These are phyloP conservation scores for Cichorium intybus DNA, from an alignment of 140 eudicot species.

Conservation along the genomic window DNA sequence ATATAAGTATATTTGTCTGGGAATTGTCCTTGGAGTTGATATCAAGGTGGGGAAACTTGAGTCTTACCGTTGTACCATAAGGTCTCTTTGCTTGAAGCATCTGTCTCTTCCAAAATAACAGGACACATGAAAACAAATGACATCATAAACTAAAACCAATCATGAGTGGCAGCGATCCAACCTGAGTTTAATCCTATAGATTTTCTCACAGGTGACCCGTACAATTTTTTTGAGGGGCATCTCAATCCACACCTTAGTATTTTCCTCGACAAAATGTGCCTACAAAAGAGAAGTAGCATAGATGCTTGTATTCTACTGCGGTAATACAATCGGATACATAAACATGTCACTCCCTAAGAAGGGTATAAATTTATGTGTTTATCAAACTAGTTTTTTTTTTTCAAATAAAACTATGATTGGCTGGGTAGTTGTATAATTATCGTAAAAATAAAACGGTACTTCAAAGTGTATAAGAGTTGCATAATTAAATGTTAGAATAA, in stretches of 20 bases:
- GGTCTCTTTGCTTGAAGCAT: constrained; percentile 33
- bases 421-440: too few species aligned
- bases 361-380: background rate
- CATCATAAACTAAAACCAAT: background rate
- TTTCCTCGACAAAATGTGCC: too few species aligned
- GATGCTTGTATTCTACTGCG: constrained; percentile 1
- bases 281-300: too few species aligned
- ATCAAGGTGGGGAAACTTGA: constrained; percentile 2
- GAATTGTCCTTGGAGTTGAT: background rate
- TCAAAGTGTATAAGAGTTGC: too few species aligned
- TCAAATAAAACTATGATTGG: too few species aligned
- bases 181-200: constrained; percentile 13
- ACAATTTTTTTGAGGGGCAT: background rate
- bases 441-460: too few species aligned
- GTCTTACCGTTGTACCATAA: constrained; percentile 35
- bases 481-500: too few species aligned
- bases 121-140: constrained; percentile 19
- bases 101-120: constrained; percentile 29
- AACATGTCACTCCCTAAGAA: background rate
- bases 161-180: background rate
- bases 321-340: constrained; percentile 11
- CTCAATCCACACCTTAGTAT: background rate
- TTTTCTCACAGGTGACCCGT: constrained; percentile 12
- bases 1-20: background rate
- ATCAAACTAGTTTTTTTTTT: too few species aligned